Percentiles rank a stretch among this genome's conserved stretches.
phyloP scores from a whole-genome alignment of 768 basidiomycete genomes.

The Termitomyces sp. region DNA sequence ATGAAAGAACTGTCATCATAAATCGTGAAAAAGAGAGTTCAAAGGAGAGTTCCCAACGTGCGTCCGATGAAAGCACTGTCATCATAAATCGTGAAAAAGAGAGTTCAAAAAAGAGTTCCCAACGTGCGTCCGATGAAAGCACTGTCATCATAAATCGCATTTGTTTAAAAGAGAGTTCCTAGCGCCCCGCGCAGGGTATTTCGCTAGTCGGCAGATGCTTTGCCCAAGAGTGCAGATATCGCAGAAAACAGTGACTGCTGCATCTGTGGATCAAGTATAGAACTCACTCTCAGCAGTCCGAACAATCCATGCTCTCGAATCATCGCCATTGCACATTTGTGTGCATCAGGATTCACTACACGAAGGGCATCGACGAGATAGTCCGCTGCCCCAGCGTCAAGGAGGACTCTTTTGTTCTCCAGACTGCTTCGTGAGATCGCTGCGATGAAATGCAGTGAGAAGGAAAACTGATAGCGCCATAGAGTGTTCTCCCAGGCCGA shows the following conservation, averaged over 20 bases:
- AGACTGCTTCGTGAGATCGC: slow-evolving; percentile 1
- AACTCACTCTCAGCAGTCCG: slow-evolving; percentile 1
- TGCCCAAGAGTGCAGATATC: slow-evolving; percentile 5
- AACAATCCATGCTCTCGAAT: slow-evolving; percentile 8
- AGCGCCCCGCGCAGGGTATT: no score
- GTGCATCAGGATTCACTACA: slow-evolving; percentile 2
- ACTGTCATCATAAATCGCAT: no score
- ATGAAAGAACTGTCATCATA: background rate
- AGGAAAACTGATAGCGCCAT: slow-evolving; percentile 10
- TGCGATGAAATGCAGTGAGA: slow-evolving; percentile 10
- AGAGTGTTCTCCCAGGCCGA: background rate
- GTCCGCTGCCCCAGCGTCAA: slow-evolving; percentile 7
- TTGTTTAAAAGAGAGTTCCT: background rate
- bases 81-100: background rate
- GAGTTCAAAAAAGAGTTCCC: background rate
- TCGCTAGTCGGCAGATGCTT: background rate
- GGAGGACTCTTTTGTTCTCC: slow-evolving; percentile 3
- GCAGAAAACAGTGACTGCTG: slow-evolving; percentile 7
- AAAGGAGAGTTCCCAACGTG: background rate
- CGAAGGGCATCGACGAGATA: slow-evolving; percentile 10
- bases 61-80: background rate
- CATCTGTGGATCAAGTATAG: slow-evolving; percentile 1
- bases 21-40: background rate
- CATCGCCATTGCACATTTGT: background rate
- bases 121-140: background rate